Evolutionary conservation across 768 basidiomycete genomes (phyloP).

Genomic region (Guyanaporus albipodus): DNA sequence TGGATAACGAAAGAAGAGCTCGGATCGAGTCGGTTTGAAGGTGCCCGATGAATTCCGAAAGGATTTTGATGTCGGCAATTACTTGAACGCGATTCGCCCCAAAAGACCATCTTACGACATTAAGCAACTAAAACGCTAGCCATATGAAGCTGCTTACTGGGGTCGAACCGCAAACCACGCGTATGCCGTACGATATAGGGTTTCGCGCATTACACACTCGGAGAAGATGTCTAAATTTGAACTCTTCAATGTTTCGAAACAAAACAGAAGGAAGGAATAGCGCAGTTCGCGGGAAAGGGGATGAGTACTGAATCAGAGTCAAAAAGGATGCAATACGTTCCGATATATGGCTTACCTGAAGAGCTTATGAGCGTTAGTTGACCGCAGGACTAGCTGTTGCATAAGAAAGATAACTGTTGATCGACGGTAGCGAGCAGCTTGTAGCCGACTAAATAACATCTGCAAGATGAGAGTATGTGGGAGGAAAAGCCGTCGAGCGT

Average conservation of each 20-base stretch:
- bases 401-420: slow-evolving; percentile 83
- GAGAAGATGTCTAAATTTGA: slow-evolving; percentile 80
- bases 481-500: slow-evolving; percentile 70
- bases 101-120: slow-evolving; percentile 78
- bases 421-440: slow-evolving; percentile 87
- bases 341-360: slow-evolving; percentile 58
- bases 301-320: slow-evolving; percentile 62
- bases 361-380: slow-evolving; percentile 59
- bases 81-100: slow-evolving; percentile 93
- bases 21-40: slow-evolving; percentile 71
- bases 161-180: slow-evolving; percentile 93
- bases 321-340: background rate
- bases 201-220: slow-evolving; percentile 70
- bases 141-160: slow-evolving; percentile 55
- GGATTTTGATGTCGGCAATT: slow-evolving; percentile 80
- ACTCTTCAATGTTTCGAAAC: slow-evolving; percentile 87
- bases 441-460: slow-evolving; percentile 87
- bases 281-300: slow-evolving; percentile 86
- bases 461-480: slow-evolving; percentile 85
- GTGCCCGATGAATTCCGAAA: slow-evolving; percentile 79
- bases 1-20: slow-evolving; percentile 54
- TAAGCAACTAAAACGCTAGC: background rate
- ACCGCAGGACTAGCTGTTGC: slow-evolving; percentile 80
- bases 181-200: slow-evolving; percentile 75
- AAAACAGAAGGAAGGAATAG: slow-evolving; percentile 89